Conservation (phyloP, 495 filamentous ascomycete species). For the Neurospora sp. region DNA sequence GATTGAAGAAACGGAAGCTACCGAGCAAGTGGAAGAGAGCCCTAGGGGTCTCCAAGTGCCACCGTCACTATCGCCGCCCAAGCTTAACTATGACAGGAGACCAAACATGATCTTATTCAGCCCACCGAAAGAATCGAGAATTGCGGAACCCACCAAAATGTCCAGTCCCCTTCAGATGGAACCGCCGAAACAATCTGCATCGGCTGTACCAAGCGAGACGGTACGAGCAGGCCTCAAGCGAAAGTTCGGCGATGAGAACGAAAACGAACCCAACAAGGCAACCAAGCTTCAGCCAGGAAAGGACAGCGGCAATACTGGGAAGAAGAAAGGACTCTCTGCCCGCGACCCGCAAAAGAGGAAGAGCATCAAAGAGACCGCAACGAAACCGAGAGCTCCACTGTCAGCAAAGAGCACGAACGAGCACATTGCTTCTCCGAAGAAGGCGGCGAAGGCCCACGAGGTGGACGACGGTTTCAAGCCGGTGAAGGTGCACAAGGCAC, state of each 20-base stretch:
- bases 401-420: constrained; percentile 38
- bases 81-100: constrained; percentile 13
- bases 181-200: neutral
- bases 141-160: neutral
- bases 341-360: constrained; percentile 11
- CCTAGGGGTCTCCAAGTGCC: neutral
- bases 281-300: constrained; percentile 17
- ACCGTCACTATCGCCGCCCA: constrained; percentile 1
- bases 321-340: constrained; percentile 4
- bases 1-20: constrained; percentile 7
- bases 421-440: constrained; percentile 31
- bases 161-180: neutral
- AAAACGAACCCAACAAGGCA: neutral
- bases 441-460: constrained; percentile 16
- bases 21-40: constrained; percentile 10
- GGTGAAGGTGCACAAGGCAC: constrained; percentile 12
- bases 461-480: constrained; percentile 9
- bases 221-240: constrained; percentile 22
- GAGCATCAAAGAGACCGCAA: constrained; percentile 25
- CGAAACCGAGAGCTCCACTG: constrained; percentile 27
- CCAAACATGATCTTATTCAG: neutral
- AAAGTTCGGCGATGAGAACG: constrained; percentile 26
- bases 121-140: neutral
- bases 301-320: constrained; percentile 11
- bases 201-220: neutral